These are phyloP conservation scores for Vachellia pachyceras DNA, from an alignment of 306 rosid species.

Conservation along the genomic window DNA sequence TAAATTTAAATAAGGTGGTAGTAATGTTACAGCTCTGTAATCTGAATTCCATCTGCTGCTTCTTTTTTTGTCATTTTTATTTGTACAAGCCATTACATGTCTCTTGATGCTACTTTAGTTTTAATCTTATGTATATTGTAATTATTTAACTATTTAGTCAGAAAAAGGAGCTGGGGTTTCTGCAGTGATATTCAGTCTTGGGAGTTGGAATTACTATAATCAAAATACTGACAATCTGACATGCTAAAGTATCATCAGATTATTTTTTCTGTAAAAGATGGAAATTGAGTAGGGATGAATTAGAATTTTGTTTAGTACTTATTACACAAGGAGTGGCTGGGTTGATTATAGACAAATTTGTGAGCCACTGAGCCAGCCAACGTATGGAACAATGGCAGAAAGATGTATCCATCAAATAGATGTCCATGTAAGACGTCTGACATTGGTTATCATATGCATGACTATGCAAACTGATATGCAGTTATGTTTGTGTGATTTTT, in stretches of 20 bases:
- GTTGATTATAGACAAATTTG: slow-evolving; percentile 11
- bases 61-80: background rate
- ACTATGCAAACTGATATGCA: background rate
- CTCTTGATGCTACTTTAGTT: background rate
- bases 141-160: slow-evolving; percentile 23
- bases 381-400: slow-evolving; percentile 9
- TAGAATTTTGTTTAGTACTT: background rate
- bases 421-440: slow-evolving; percentile 12
- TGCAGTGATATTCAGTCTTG: slow-evolving; percentile 22
- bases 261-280: slow-evolving; percentile 14
- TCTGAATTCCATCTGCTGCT: slow-evolving; percentile 16
- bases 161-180: slow-evolving; percentile 28
- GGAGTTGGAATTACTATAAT: background rate
- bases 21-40: slow-evolving; percentile 6
- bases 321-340: slow-evolving; percentile 6
- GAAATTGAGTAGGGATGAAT: slow-evolving; percentile 21
- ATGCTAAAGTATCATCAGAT: background rate
- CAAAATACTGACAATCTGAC: background rate
- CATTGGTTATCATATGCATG: slow-evolving; percentile 18
- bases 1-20: slow-evolving; percentile 17
- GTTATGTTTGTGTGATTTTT: slow-evolving; percentile 1
- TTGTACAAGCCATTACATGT: slow-evolving; percentile 10
- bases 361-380: background rate
- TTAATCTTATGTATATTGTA: background rate
- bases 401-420: slow-evolving; percentile 1